phyloP scores from a whole-genome alignment of 108 stramenopile species.

The Cyclotella baltica region DNA sequence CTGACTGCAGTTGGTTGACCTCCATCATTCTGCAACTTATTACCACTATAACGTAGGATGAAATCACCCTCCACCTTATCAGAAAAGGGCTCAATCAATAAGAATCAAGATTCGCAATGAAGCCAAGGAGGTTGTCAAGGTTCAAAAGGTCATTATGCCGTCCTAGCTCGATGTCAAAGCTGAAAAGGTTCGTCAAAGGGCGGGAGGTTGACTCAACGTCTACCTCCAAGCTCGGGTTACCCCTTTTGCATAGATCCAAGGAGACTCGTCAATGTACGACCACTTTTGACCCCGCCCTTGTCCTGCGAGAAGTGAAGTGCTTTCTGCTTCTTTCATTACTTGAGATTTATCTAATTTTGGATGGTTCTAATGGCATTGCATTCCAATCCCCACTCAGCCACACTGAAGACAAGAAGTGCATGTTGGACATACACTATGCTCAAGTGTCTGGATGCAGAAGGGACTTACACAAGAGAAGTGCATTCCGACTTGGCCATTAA shows the following conservation, averaged over 20 bases:
- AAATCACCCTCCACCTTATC: slow-evolving; percentile 43
- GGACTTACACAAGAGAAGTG: slow-evolving; percentile 85
- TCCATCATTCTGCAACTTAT: neutral
- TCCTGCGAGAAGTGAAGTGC: slow-evolving; percentile 91
- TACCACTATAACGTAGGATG: slow-evolving; percentile 29
- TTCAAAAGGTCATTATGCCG: slow-evolving; percentile 69
- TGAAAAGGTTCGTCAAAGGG: slow-evolving; percentile 85
- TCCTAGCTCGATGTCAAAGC: slow-evolving; percentile 80
- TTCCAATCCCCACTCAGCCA: slow-evolving; percentile 67
- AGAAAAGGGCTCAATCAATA: slow-evolving; percentile 44
- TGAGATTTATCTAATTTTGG: slow-evolving; percentile 77
- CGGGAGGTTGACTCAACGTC: slow-evolving; percentile 78
- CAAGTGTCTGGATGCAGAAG: no score
- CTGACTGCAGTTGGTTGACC: slow-evolving; percentile 72
- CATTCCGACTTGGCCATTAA: slow-evolving; percentile 71
- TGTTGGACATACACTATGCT: slow-evolving; percentile 75
- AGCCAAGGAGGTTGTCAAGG: slow-evolving; percentile 88
- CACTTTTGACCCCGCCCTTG: slow-evolving; percentile 92
- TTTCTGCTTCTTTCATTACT: slow-evolving; percentile 87
- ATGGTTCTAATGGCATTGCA: slow-evolving; percentile 52
- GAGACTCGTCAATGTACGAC: slow-evolving; percentile 68
- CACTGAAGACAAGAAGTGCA: slow-evolving; percentile 52
- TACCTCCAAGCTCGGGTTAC: slow-evolving; percentile 80
- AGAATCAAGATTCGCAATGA: no score
- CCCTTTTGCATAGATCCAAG: slow-evolving; percentile 66